Conservation (phyloP, 371 early-diverging fungal genomes). For the Syncephalis plumigaleata region DNA sequence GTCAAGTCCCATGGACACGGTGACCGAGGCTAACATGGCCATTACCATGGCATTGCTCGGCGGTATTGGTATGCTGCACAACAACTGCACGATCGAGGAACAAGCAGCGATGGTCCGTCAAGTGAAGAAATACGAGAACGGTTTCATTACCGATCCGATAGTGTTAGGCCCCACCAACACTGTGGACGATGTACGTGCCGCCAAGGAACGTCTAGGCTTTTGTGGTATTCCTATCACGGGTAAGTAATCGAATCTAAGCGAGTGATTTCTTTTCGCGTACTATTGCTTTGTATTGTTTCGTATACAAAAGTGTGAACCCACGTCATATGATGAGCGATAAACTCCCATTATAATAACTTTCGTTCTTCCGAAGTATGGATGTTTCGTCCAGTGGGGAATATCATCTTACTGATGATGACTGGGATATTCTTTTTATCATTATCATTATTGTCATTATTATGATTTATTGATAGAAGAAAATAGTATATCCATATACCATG, state of each 20-base stretch:
- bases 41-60: slow-evolving; percentile 91
- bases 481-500: too few relatives aligned
- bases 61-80: slow-evolving; percentile 93
- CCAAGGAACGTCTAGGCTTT: slow-evolving; percentile 80
- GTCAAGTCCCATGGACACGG: slow-evolving; percentile 95
- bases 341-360: slow-evolving; percentile 15
- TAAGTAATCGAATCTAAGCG: too few relatives aligned
- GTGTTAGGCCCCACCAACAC: slow-evolving; percentile 69
- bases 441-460: slow-evolving; percentile 2
- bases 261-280: too few relatives aligned
- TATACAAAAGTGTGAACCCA: too few relatives aligned
- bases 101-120: slow-evolving; percentile 94
- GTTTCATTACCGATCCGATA: slow-evolving; percentile 90
- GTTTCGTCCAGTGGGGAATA: slow-evolving; percentile 5
- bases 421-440: too few relatives aligned
- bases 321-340: slow-evolving; percentile 8
- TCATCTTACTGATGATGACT: neutral
- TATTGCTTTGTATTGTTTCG: too few relatives aligned
- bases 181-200: slow-evolving; percentile 69
- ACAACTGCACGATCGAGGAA: slow-evolving; percentile 89
- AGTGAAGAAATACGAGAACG: slow-evolving; percentile 97
- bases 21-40: slow-evolving; percentile 93
- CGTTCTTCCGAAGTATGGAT: slow-evolving; percentile 16
- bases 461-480: slow-evolving; percentile 4
- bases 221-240: slow-evolving; percentile 93